These are phyloP conservation scores for Punica granatum DNA, from an alignment of 345 rosid species.

Conservation along the genomic window DNA sequence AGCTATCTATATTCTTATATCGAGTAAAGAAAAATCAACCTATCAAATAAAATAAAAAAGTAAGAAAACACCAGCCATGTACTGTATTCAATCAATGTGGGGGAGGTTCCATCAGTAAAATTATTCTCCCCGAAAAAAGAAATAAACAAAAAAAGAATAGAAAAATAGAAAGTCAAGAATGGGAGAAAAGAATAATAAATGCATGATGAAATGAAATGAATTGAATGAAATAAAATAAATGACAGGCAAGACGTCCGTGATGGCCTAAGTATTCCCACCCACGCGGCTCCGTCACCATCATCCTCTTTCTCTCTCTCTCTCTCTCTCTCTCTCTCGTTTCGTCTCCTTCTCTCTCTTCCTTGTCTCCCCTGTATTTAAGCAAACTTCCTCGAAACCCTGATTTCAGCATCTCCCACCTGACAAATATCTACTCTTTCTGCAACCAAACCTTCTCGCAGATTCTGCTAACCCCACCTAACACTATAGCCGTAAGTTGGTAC, in stretches of 20 bases:
- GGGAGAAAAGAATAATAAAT: neutral
- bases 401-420: conserved; percentile 9
- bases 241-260: conserved; percentile 40
- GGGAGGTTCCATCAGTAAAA: too few relatives aligned
- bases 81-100: too few relatives aligned
- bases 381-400: conserved; percentile 17
- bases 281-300: conserved; percentile 39
- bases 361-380: conserved; percentile 28
- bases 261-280: conserved; percentile 21
- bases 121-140: too few relatives aligned
- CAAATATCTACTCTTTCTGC: too few relatives aligned
- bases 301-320: conserved; percentile 8
- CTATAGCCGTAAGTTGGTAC: too few relatives aligned
- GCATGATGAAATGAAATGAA: too few relatives aligned
- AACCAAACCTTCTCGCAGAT: conserved; percentile 8
- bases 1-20: too few relatives aligned
- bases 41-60: too few relatives aligned
- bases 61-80: too few relatives aligned
- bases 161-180: neutral
- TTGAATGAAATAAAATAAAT: neutral
- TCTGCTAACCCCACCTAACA: too few relatives aligned
- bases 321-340: conserved; percentile 17
- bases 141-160: too few relatives aligned
- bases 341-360: conserved; percentile 19
- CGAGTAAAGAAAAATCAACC: too few relatives aligned